These are phyloP conservation scores for Phyllosticta ampelicida DNA, from an alignment of 2,329 filamentous ascomycete species.

Conservation along the genomic window DNA sequence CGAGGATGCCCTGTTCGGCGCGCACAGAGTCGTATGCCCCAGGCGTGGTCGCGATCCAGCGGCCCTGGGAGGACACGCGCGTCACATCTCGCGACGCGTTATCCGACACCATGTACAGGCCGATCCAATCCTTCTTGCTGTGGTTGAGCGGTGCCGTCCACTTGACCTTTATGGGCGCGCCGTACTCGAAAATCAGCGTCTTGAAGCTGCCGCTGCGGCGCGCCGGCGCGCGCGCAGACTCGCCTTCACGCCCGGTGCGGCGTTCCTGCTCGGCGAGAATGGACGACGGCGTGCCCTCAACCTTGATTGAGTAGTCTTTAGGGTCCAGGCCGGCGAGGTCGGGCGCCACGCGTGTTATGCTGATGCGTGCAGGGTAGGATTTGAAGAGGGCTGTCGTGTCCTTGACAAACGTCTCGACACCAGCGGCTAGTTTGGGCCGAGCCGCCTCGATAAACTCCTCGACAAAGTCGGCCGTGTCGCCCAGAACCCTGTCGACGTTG, in stretches of 20 bases:
- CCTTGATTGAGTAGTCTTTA: constrained; percentile 65
- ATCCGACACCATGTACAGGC: constrained; percentile 90
- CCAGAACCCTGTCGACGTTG: constrained; percentile 76
- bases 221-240: constrained; percentile 56
- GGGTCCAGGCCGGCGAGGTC: constrained; percentile 72
- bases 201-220: constrained; percentile 51
- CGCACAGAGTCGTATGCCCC: constrained; percentile 65
- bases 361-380: constrained; percentile 76
- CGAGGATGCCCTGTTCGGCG: constrained; percentile 65
- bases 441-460: constrained; percentile 84
- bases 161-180: constrained; percentile 74
- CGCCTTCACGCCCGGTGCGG: constrained; percentile 62
- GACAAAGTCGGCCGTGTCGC: constrained; percentile 77
- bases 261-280: constrained; percentile 45
- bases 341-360: constrained; percentile 65
- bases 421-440: constrained; percentile 73
- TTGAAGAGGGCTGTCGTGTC: constrained; percentile 85
- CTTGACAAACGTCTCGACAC: constrained; percentile 75
- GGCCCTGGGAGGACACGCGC: constrained; percentile 71
- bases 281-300: constrained; percentile 52
- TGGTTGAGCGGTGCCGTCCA: constrained; percentile 87
- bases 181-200: constrained; percentile 76
- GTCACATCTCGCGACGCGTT: constrained; percentile 79
- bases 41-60: constrained; percentile 75
- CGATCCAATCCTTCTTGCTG: constrained; percentile 87